Base-by-base conservation (phyloP, 371 early-diverging fungal species). In the Lichtheimia hyalospora region DNA sequence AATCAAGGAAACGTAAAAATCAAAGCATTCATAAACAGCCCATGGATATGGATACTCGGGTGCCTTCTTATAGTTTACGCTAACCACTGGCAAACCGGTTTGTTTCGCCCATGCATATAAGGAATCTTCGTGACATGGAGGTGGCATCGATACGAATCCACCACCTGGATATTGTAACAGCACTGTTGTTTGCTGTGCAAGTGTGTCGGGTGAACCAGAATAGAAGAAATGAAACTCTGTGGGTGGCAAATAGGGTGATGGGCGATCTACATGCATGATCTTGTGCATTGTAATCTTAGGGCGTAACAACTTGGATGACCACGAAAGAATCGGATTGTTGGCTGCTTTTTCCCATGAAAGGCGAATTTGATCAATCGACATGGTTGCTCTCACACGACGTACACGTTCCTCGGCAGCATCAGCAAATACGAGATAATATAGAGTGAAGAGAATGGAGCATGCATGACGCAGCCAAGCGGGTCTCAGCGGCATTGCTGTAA, bases 11-110 rank as follows among this genome's bases (percentile, higher is more conserved):
- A 84, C 69, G 73, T 97, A 98, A 18, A 93, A 83, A 62, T 94
- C 97, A 71, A 92, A 96, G 68, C 95, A 94, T 69, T 98, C 96
- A 52, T 96, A 89, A 16, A 96, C 72, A 1, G 93, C 94, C 67
- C 87, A 92, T 0, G 98, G 97, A 68, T 92, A 98, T 18, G 98
- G 96, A 60, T 85, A 86, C 74, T 96, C 96, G 16, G 98, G 98
- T 2, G 96, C 94, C 74, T 98, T 98, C 54, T 88, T 92, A 63
- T 97, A 97, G 63, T 98, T 90, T 58, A 98, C 83, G 57, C 90
- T 85, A 24, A 94, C 69, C 1, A 98, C 84, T 2, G 89, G 85
- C 1, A 86, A 66, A 1, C 76, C 74, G 0, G 89, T 89, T 51
- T 78, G 82, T 24, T 77, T 80, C 10, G 92, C 89, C 89, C 89